Conservation (phyloP, 768 basidiomycete species). For the Guyanaporus albipodus region DNA sequence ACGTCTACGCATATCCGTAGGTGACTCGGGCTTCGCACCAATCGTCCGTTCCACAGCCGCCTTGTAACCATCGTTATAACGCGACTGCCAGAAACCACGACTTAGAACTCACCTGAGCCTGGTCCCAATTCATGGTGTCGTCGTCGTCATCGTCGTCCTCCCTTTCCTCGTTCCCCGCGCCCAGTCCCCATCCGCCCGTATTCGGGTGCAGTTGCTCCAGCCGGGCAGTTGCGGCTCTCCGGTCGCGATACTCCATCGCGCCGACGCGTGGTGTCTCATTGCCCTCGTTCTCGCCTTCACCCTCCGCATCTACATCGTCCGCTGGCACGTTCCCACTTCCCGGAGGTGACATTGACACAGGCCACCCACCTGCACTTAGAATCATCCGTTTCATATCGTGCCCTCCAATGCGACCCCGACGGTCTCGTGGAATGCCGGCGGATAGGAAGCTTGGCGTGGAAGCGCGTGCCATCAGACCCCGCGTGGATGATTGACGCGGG, state of each 20-base stretch:
- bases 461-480: slow-evolving; percentile 27
- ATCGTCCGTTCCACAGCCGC: slow-evolving; percentile 58
- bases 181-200: slow-evolving; percentile 75
- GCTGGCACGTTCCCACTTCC: slow-evolving; percentile 4
- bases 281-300: slow-evolving; percentile 43
- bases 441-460: slow-evolving; percentile 64
- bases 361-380: slow-evolving; percentile 26
- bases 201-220: slow-evolving; percentile 39
- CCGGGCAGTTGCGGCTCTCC: slow-evolving; percentile 28
- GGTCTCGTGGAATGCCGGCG: slow-evolving; percentile 69
- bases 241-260: slow-evolving; percentile 37
- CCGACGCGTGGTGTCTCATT: slow-evolving; percentile 54
- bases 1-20: slow-evolving; percentile 28
- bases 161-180: slow-evolving; percentile 53
- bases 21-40: slow-evolving; percentile 40
- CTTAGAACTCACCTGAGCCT: slow-evolving; percentile 51
- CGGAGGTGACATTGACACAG: slow-evolving; percentile 5
- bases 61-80: slow-evolving; percentile 24
- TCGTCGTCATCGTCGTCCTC: slow-evolving; percentile 68
- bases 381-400: slow-evolving; percentile 29
- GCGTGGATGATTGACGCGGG: slow-evolving; percentile 21
- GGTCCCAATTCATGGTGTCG: slow-evolving; percentile 62
- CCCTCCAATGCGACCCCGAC: slow-evolving; percentile 68
- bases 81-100: neutral
- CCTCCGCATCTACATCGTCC: slow-evolving; percentile 31